Percentiles rank a stretch among this genome's conserved stretches.
Evolutionary conservation across 2,329 filamentous ascomycete genomes (phyloP).

Genomic region (Talaromyces marneffei): DNA sequence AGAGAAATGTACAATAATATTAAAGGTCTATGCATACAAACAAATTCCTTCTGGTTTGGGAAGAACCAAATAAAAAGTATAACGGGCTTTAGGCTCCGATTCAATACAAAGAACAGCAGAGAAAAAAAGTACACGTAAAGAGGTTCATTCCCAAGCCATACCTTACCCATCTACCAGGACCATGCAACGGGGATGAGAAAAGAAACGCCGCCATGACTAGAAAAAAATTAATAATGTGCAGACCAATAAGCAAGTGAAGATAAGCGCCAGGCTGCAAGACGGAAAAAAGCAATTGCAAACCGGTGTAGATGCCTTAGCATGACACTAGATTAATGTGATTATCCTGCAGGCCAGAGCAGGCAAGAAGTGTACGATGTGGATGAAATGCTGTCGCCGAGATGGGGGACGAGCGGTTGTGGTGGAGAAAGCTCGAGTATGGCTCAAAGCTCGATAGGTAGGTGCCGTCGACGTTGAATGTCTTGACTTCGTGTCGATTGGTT

Average conservation of each 20-base stretch:
- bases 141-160: slow-evolving; percentile 1
- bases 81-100: not conserved
- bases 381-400: slow-evolving; percentile 92
- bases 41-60: not conserved
- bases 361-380: slow-evolving; percentile 86
- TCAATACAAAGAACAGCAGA: not conserved
- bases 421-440: slow-evolving; percentile 82
- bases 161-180: slow-evolving; percentile 1
- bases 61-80: not conserved
- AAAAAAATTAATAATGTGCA: not conserved
- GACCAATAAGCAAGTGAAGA: not conserved
- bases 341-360: slow-evolving; percentile 78
- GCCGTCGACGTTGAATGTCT: slow-evolving; percentile 85
- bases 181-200: not conserved
- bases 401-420: slow-evolving; percentile 70
- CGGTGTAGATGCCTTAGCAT: slow-evolving; percentile 7
- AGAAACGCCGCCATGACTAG: slow-evolving; percentile 1
- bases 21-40: not conserved
- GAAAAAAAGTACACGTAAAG: not conserved
- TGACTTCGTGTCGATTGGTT: slow-evolving; percentile 79
- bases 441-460: slow-evolving; percentile 75
- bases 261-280: slow-evolving; percentile 2
- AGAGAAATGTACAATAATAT: not conserved
- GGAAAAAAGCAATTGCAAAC: not conserved
- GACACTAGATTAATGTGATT: slow-evolving; percentile 85